Base-by-base conservation (phyloP, 1,284 basidiomycete genomes). In the Gymnopus androsaceus region DNA sequence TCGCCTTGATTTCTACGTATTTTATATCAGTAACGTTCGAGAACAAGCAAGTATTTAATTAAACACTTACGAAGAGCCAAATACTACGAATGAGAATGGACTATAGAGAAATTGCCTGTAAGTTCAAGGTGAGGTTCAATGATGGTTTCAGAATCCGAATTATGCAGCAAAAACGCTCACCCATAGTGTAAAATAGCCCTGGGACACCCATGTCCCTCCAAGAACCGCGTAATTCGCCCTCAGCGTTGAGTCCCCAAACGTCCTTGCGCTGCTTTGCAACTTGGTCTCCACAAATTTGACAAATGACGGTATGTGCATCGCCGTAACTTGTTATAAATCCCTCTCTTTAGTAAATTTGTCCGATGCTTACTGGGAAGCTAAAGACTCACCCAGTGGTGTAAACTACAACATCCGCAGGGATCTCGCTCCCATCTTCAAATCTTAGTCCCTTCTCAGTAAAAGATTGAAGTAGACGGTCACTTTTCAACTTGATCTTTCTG, bases 401-500 rank as follows among this genome's bases (percentile, higher is more conserved):
- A 34, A 90, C 65, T 28, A 90, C 79, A 11, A 86, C 77, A 65
- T 91, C 87, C 33, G 80, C 84, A 9, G 80, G 69, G 17, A 88
- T 66, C 56, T 78, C 77, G 46, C 76, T 81, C 17, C 86, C 86
- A 56, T 90, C 76, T 52, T 80, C 78, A 60, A 90, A 90, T 41
- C 75, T 72, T 12, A 89, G 63, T 0, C 81, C 82, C 12, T 67
- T 73, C 58, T 77, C 73, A 1, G 78, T 83, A 65, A 82, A 84
- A 31, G 66, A 65, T 55, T 78, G 69, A 59, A 90, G 81, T 49
- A 76, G 71, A 41, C 73, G 76, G 52, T 83, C 82, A 63, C 77
- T 82, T 69, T 88, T 88, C 52, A 90, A 72, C 65, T 87, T 87
- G 72, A 90, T 88, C 64, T 84, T 83, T 25, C 84, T 82, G 58